These are phyloP conservation scores for Hylodesmum podocarpum DNA, from an alignment of 306 rosid species.

Conservation along the genomic window DNA sequence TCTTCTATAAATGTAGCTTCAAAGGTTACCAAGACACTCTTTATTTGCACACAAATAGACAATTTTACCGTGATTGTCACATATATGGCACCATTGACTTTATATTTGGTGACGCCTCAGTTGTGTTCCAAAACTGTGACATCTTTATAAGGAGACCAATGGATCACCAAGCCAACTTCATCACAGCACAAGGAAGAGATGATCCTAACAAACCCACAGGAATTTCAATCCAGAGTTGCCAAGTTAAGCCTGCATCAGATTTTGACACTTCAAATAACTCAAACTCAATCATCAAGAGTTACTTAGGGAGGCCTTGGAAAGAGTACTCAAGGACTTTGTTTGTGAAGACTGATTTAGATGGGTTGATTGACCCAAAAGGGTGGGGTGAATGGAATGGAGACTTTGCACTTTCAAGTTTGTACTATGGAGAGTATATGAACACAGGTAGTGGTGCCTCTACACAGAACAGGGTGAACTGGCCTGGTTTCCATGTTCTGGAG, in stretches of 20 bases:
- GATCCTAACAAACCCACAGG: not conserved
- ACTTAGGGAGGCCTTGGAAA: not conserved
- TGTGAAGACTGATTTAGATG: not conserved
- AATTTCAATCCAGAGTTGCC: not conserved
- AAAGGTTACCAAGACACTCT: not conserved
- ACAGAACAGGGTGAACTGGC: not conserved
- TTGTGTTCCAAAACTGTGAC: not conserved
- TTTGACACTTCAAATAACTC: not conserved
- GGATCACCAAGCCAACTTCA: not conserved
- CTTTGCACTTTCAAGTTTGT: too few relatives aligned
- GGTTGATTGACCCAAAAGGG: not conserved
- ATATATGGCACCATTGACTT: not conserved
- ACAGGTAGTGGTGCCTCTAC: not conserved
- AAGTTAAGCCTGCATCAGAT: not conserved
- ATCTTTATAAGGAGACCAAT: not conserved
- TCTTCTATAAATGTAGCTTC: not conserved
- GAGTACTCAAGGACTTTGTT: not conserved
- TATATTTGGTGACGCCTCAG: not conserved
- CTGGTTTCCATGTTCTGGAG: not conserved
- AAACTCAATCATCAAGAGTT: not conserved
- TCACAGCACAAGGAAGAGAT: not conserved
- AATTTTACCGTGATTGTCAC: not conserved
- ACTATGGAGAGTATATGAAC: too few relatives aligned
- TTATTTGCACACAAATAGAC: not conserved
- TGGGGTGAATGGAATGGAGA: not conserved